Evolutionary conservation across 1,139 yeast species (phyloP).

Genomic region (Suhomyces panamericanus): DNA sequence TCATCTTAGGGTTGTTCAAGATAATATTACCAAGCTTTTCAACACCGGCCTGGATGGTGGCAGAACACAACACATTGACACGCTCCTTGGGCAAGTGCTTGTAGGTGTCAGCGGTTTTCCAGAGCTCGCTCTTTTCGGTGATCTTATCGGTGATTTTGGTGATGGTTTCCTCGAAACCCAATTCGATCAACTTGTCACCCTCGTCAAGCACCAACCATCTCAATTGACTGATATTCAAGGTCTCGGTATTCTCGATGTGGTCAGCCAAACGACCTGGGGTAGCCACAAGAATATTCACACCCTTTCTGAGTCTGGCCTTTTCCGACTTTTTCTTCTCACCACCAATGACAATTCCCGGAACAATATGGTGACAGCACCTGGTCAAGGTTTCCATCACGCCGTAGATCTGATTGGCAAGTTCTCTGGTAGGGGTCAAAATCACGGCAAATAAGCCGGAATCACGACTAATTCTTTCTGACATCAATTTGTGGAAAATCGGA

Average conservation of each 20-base stretch:
- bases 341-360: constrained; percentile 92
- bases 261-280: constrained; percentile 93
- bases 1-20: constrained; percentile 68
- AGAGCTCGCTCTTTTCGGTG: constrained; percentile 43
- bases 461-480: constrained; percentile 58
- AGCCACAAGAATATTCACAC: constrained; percentile 84
- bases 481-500: constrained; percentile 75
- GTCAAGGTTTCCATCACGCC: constrained; percentile 71
- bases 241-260: constrained; percentile 81
- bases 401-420: constrained; percentile 89
- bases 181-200: constrained; percentile 92
- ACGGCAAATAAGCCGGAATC: constrained; percentile 87
- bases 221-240: constrained; percentile 68
- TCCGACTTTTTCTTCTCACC: constrained; percentile 94
- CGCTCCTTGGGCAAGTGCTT: constrained; percentile 67
- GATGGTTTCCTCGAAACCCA: constrained; percentile 94
- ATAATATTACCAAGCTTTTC: constrained; percentile 78
- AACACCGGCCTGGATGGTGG: constrained; percentile 84
- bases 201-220: constrained; percentile 89
- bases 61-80: constrained; percentile 85
- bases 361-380: constrained; percentile 76
- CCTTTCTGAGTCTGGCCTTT: constrained; percentile 86
- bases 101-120: constrained; percentile 39
- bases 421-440: constrained; percentile 90
- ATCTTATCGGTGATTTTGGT: constrained; percentile 67